These are phyloP conservation scores for Metschnikowia cubensis DNA, from an alignment of 805 yeast species.

Conservation along the genomic window DNA sequence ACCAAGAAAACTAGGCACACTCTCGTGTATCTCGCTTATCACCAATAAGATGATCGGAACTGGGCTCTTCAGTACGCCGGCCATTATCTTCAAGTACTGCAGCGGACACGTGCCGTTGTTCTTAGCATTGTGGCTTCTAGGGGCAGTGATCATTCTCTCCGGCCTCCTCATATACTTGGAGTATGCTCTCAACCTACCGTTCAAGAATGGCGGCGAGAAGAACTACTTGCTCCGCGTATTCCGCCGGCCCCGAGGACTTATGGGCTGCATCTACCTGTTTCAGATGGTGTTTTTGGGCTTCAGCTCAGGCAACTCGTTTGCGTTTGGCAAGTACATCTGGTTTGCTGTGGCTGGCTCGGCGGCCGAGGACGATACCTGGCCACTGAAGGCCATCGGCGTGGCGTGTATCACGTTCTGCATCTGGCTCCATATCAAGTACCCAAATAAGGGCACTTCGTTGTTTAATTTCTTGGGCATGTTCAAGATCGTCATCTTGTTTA, in stretches of 20 bases:
- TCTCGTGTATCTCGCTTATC: slow-evolving; percentile 43
- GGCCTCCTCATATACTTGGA: slow-evolving; percentile 41
- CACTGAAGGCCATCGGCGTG: slow-evolving; percentile 48
- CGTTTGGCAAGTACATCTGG: slow-evolving; percentile 58
- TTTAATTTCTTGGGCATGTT: slow-evolving; percentile 53
- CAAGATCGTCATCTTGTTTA: slow-evolving; percentile 47
- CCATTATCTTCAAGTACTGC: slow-evolving; percentile 54
- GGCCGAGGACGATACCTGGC: slow-evolving; percentile 23
- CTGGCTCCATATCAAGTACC: slow-evolving; percentile 46
- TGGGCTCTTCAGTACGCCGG: slow-evolving; percentile 67
- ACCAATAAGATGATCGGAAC: slow-evolving; percentile 72
- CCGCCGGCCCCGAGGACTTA: slow-evolving; percentile 29
- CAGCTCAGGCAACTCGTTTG: slow-evolving; percentile 60
- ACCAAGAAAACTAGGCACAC: slow-evolving; percentile 21
- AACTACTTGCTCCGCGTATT: slow-evolving; percentile 37
- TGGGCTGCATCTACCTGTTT: slow-evolving; percentile 43
- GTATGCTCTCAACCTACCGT: slow-evolving; percentile 38
- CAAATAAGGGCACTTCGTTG: slow-evolving; percentile 47
- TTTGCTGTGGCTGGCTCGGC: slow-evolving; percentile 29
- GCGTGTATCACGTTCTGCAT: slow-evolving; percentile 44
- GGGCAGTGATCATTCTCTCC: slow-evolving; percentile 35
- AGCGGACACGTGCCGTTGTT: slow-evolving; percentile 37
- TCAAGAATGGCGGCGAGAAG: slow-evolving; percentile 41
- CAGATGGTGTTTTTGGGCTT: slow-evolving; percentile 56
- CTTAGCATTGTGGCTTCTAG: slow-evolving; percentile 31